Base-by-base conservation (phyloP, 352 stramenopile species). In the Paralagenidium karlingii region DNA sequence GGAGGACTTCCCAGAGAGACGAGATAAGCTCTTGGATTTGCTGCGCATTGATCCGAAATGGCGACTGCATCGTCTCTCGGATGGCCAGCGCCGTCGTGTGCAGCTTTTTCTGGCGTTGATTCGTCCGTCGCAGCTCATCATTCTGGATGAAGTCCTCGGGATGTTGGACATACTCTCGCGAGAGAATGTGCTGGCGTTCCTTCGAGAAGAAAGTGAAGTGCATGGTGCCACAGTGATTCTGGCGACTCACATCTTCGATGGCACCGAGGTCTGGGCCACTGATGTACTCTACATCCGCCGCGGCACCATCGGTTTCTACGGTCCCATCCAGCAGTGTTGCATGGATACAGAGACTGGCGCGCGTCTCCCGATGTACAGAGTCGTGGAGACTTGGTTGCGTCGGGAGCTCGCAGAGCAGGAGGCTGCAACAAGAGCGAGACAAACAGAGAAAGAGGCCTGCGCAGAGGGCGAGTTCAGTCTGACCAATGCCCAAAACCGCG, bases 101-200 rank as follows among this genome's bases (percentile, higher is more conserved):
- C 95, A 98, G 63, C 67, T 99, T 28, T 94, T 98, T 47, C 51
- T 98, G 19, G 90, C 90, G 25, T 65, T 99, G 3, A 66, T 99
- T 36, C 75, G 92, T 31, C 95, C 95, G 12, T 98, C 96, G 40
- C 73, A 98, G 49, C 77, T 99, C 40, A 86, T 98, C 25, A 58
- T 99, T 4, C 64, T 99, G n/a, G 95, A 99, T 50, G 95, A 99
- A 75, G 82, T 99, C 37, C 96, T 97, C 7, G 95, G 91, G 1
- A 96, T 92, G 60, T 68, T 99, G 24, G 95, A 98, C 65, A 89
- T 98, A 38, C 89, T 96, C 43, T 94, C 91, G 13, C 73, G 92
- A 22, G 79, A 95, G 38, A 94, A 98, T 57, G 69, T 98, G 25
- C 58, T 98, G 6, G 45, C 66, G 30, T 98, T 96, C 55, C 55